Evolutionary conservation across 2,329 filamentous ascomycete genomes (phyloP).

Genomic region (Colletotrichum incanum): DNA sequence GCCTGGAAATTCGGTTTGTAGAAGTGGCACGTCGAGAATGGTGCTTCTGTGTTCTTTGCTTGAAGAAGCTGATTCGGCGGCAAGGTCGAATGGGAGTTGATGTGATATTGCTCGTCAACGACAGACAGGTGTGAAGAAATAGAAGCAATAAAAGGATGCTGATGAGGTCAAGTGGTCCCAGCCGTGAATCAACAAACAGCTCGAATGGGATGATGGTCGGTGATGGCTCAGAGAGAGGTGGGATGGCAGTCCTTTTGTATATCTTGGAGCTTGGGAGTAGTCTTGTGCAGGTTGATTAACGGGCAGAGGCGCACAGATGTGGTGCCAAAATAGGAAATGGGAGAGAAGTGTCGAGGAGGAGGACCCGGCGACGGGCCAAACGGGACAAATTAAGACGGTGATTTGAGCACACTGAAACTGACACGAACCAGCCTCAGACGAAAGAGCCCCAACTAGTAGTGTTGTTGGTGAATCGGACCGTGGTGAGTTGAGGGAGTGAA

Average conservation of each 20-base stretch:
- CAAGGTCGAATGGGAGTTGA: constrained; percentile 2
- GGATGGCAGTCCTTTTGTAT: constrained; percentile 44
- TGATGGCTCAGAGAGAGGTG: constrained; percentile 33
- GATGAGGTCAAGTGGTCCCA: constrained; percentile 41
- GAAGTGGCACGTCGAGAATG: constrained; percentile 31
- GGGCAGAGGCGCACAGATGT: constrained; percentile 54
- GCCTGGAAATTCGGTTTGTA: constrained; percentile 12
- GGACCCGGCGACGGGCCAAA: constrained; percentile 47
- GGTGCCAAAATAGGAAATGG: constrained; percentile 58
- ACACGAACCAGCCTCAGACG: constrained; percentile 50
- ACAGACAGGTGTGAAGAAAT: constrained; percentile 37
- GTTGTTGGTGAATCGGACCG: constrained; percentile 43
- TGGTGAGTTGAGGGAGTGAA: constrained; percentile 45
- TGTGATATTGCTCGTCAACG: constrained; percentile 38
- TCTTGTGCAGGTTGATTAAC: constrained; percentile 47
- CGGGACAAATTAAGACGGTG: constrained; percentile 46
- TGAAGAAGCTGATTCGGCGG: constrained; percentile 27
- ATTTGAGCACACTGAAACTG: constrained; percentile 48
- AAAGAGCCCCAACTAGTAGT: constrained; percentile 43
- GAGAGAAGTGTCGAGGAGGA: constrained; percentile 52
- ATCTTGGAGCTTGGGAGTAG: constrained; percentile 27
- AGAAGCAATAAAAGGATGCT: constrained; percentile 38
- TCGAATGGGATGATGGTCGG: constrained; percentile 43
- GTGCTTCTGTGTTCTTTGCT: constrained; percentile 17
- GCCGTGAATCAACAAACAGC: constrained; percentile 44